A percentile compares a stretch with the other conserved stretches of the same genome.
Evolutionary conservation across 1,139 yeast genomes (phyloP).

Genomic region (Geotrichum aggregatum): DNA sequence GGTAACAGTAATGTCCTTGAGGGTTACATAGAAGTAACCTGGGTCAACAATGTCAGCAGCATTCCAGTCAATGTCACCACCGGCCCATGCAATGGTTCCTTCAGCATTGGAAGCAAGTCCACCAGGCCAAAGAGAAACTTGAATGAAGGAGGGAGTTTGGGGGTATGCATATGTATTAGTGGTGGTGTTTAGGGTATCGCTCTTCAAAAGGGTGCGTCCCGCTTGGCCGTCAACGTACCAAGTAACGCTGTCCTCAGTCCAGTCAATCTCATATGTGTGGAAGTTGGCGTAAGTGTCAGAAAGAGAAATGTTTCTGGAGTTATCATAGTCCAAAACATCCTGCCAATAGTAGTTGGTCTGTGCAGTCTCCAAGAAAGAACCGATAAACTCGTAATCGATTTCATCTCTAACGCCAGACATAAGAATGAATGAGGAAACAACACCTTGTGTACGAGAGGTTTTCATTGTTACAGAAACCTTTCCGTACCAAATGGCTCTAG

Average conservation of each 20-base stretch:
- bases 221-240: slow-evolving; percentile 73
- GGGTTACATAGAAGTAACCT: slow-evolving; percentile 71
- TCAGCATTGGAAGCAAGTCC: slow-evolving; percentile 59
- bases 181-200: slow-evolving; percentile 67
- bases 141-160: slow-evolving; percentile 87
- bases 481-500: slow-evolving; percentile 85
- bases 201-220: slow-evolving; percentile 62
- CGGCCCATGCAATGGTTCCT: slow-evolving; percentile 93
- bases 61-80: slow-evolving; percentile 83
- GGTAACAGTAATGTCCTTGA: slow-evolving; percentile 56
- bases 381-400: slow-evolving; percentile 83
- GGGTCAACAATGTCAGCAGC: slow-evolving; percentile 63
- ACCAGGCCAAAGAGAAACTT: slow-evolving; percentile 91
- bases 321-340: slow-evolving; percentile 66
- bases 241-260: slow-evolving; percentile 66
- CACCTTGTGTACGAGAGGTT: slow-evolving; percentile 75
- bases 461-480: slow-evolving; percentile 64
- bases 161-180: slow-evolving; percentile 61
- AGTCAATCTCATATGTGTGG: slow-evolving; percentile 77
- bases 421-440: slow-evolving; percentile 76
- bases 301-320: slow-evolving; percentile 48
- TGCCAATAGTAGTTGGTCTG: slow-evolving; percentile 78
- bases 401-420: slow-evolving; percentile 87
- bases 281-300: slow-evolving; percentile 58
- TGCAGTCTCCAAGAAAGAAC: slow-evolving; percentile 58